phyloP scores from a whole-genome alignment of 441 rosid genomes.

The Pelargonium cotyledonis region DNA sequence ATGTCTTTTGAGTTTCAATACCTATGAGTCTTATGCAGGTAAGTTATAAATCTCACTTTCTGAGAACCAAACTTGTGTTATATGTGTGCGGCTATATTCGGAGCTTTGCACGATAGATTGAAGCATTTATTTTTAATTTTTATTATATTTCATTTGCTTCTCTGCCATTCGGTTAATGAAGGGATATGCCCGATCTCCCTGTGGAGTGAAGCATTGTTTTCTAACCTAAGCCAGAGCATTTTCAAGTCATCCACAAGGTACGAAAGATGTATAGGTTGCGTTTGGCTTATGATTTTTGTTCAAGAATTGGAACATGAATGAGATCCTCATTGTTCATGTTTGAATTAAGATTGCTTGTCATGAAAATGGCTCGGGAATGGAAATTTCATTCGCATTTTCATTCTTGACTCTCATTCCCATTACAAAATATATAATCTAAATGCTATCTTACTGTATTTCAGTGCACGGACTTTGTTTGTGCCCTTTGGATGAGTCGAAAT shows the following conservation, averaged over 20 bases:
- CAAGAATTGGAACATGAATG: no score
- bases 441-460: no score
- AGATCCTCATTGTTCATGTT: neutral
- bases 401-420: no score
- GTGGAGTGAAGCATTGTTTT: neutral
- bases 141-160: neutral
- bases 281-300: neutral
- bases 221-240: neutral
- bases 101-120: no score
- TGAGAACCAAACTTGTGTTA: conserved; percentile 14
- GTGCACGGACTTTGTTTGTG: no score
- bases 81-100: neutral
- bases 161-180: neutral
- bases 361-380: no score
- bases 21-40: conserved; percentile 27
- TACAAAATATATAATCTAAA: no score
- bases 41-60: conserved; percentile 19
- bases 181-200: no score
- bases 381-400: no score
- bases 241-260: neutral
- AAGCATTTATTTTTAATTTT: no score
- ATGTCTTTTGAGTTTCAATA: conserved; percentile 25
- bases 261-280: neutral
- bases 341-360: neutral
- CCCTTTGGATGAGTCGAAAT: no score